phyloP scores from a whole-genome alignment of 768 basidiomycete genomes.

The Termitomyces sp. region DNA sequence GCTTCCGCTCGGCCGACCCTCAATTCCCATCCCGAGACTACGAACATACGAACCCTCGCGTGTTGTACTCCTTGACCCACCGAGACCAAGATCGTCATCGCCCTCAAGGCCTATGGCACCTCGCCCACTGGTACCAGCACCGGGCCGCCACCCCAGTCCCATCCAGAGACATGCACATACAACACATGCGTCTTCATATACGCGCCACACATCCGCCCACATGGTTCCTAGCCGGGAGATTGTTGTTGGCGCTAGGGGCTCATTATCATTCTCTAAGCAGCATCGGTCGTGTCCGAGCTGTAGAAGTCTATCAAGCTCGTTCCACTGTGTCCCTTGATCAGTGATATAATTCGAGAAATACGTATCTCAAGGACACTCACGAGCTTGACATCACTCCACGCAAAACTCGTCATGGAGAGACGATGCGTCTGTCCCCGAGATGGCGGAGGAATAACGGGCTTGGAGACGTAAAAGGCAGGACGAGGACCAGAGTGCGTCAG shows the following conservation, averaged over 20 bases:
- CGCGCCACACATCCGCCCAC: constrained; percentile 74
- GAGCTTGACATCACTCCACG: constrained; percentile 80
- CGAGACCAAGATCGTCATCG: constrained; percentile 51
- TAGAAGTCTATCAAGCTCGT: constrained; percentile 67
- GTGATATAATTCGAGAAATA: not conserved
- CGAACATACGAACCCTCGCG: constrained; percentile 33
- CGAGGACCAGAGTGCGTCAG: constrained; percentile 62
- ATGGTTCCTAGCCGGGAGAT: constrained; percentile 37
- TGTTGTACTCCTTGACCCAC: not conserved
- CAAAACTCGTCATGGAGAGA: constrained; percentile 61
- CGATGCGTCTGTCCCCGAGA: constrained; percentile 41
- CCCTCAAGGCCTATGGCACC: constrained; percentile 61
- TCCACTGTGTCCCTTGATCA: constrained; percentile 48
- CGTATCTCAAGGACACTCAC: constrained; percentile 29
- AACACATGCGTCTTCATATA: constrained; percentile 83
- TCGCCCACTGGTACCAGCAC: constrained; percentile 36
- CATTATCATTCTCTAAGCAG: constrained; percentile 1
- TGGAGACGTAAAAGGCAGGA: constrained; percentile 62
- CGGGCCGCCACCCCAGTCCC: constrained; percentile 67
- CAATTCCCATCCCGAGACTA: constrained; percentile 65
- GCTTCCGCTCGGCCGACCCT: constrained; percentile 40
- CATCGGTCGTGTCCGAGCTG: constrained; percentile 38
- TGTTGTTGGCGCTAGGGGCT: not conserved
- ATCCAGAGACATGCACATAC: constrained; percentile 82
- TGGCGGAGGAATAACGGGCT: constrained; percentile 31